Conservation (phyloP, 2,329 filamentous ascomycete genomes). For the Pseudocercospora fuligena region DNA sequence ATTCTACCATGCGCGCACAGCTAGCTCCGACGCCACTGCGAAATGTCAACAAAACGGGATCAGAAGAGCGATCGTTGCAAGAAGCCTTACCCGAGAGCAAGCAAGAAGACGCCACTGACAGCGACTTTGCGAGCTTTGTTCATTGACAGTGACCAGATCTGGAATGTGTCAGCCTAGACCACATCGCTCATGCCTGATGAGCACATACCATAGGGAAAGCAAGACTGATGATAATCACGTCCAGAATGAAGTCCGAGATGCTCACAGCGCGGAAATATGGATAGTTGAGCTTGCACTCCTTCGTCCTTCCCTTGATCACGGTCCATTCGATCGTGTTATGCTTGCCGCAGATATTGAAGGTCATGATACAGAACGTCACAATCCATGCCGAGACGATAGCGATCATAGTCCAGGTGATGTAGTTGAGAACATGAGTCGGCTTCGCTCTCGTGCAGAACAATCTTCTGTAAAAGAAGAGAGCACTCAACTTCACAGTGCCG, state of each 20-base stretch:
- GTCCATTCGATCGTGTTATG: slow-evolving; percentile 10
- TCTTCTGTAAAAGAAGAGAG: too few relatives aligned
- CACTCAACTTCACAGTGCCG: too few relatives aligned
- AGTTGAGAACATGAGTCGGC: slow-evolving; percentile 2
- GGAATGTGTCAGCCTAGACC: neutral
- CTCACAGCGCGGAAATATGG: slow-evolving; percentile 8
- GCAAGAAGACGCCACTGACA: too few relatives aligned
- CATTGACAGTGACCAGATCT: too few relatives aligned
- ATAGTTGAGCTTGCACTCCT: slow-evolving; percentile 10
- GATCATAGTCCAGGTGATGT: slow-evolving; percentile 3
- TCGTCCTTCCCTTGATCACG: neutral
- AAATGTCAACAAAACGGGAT: too few relatives aligned
- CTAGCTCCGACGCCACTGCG: too few relatives aligned
- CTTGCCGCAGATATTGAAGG: slow-evolving; percentile 8
- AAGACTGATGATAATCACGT: slow-evolving; percentile 7
- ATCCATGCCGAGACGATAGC: slow-evolving; percentile 10
- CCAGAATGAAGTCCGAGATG: slow-evolving; percentile 12
- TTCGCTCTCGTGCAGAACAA: slow-evolving; percentile 7
- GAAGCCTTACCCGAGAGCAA: neutral
- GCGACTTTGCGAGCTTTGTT: too few relatives aligned
- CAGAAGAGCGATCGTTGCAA: too few relatives aligned
- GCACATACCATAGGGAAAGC: slow-evolving; percentile 12
- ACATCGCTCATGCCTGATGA: too few relatives aligned
- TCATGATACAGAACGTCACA: slow-evolving; percentile 15
- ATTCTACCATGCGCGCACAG: neutral